Percentiles rank a stretch among this genome's conserved stretches.
Evolutionary conservation across 2,329 filamentous ascomycete genomes (phyloP).

Genomic region (Cytospora mali): DNA sequence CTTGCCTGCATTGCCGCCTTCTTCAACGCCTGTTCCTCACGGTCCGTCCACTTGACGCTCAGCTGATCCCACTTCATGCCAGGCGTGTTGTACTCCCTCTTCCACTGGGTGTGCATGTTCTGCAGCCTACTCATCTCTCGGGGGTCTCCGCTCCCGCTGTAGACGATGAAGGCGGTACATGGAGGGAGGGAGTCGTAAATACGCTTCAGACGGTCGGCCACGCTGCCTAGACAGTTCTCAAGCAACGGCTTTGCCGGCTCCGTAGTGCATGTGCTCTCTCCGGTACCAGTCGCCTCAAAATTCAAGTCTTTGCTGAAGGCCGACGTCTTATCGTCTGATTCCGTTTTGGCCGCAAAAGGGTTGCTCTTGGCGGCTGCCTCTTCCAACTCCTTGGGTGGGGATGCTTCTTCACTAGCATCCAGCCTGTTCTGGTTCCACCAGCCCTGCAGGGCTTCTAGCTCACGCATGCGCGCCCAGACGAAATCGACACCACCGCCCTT

Average conservation of each 20-base stretch:
- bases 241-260: conserved; percentile 38
- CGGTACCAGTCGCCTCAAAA: conserved; percentile 19
- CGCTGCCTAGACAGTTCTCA: conserved; percentile 48
- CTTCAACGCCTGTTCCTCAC: conserved; percentile 64
- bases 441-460: conserved; percentile 65
- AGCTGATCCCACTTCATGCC: conserved; percentile 68
- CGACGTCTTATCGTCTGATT: conserved; percentile 11
- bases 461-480: conserved; percentile 66
- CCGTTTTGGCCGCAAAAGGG: conserved; percentile 20
- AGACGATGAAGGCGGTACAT: conserved; percentile 66
- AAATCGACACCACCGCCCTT: conserved; percentile 66
- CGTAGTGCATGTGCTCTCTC: background rate
- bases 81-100: conserved; percentile 64
- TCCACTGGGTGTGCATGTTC: conserved; percentile 61
- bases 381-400: conserved; percentile 36
- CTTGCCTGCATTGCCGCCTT: conserved; percentile 59
- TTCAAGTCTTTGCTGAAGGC: conserved; percentile 25
- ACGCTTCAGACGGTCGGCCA: conserved; percentile 53
- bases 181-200: conserved; percentile 63
- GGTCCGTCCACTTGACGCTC: conserved; percentile 68
- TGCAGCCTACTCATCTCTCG: conserved; percentile 66
- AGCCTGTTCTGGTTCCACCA: conserved; percentile 66
- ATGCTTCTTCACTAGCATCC: conserved; percentile 36
- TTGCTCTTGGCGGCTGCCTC: conserved; percentile 22
- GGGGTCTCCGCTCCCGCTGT: conserved; percentile 69